Conservation (phyloP, 768 basidiomycete genomes). For the Rossbeevera mucosa region DNA sequence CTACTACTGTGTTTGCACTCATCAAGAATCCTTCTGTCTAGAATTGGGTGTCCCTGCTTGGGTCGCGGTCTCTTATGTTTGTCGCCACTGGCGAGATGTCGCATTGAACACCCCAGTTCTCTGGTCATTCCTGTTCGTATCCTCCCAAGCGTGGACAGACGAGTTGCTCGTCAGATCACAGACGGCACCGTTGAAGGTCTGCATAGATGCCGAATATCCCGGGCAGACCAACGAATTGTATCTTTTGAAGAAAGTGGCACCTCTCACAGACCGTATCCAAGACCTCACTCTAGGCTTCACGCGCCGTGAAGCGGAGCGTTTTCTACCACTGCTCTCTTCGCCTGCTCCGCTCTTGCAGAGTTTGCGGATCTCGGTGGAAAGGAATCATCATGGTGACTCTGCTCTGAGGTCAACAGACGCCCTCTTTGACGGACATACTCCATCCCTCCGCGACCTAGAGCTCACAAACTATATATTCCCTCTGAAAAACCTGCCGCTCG, state of each 20-base stretch:
- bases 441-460: slow-evolving; percentile 34
- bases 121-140: slow-evolving; percentile 37
- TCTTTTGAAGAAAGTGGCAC: slow-evolving; percentile 30
- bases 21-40: not conserved
- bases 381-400: slow-evolving; percentile 14
- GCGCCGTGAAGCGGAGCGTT: slow-evolving; percentile 17
- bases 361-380: slow-evolving; percentile 23
- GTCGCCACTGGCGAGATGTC: slow-evolving; percentile 40
- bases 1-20: slow-evolving; percentile 3
- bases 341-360: slow-evolving; percentile 33
- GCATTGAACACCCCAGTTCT: slow-evolving; percentile 38
- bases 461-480: slow-evolving; percentile 33
- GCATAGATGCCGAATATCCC: slow-evolving; percentile 26
- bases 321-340: slow-evolving; percentile 23
- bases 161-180: slow-evolving; percentile 46
- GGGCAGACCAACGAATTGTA: slow-evolving; percentile 22
- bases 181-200: slow-evolving; percentile 29
- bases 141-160: slow-evolving; percentile 33
- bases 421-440: slow-evolving; percentile 32
- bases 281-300: slow-evolving; percentile 27
- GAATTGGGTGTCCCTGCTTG: slow-evolving; percentile 13
- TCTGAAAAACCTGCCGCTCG: slow-evolving; percentile 35
- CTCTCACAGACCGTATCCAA: slow-evolving; percentile 32
- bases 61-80: slow-evolving; percentile 24
- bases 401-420: slow-evolving; percentile 21